Percentiles rank a stretch among this genome's conserved stretches.
These are phyloP conservation scores for Pythium dissimile DNA, from an alignment of 352 stramenopile species.

Conservation along the genomic window DNA sequence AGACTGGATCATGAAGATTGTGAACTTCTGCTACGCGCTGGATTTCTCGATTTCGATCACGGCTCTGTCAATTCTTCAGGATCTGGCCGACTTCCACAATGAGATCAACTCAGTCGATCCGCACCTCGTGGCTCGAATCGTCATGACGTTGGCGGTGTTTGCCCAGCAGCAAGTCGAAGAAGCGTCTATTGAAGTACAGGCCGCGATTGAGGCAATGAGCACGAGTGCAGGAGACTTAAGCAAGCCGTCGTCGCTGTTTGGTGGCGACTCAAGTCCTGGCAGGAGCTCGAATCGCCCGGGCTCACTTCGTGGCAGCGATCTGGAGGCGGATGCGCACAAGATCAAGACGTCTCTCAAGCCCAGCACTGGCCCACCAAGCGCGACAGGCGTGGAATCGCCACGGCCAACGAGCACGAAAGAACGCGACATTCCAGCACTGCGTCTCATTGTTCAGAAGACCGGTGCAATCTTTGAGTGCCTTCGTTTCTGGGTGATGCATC, in stretches of 20 bases:
- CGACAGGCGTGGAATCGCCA: background rate
- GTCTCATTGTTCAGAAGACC: slow-evolving; percentile 80
- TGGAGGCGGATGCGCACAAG: slow-evolving; percentile 58
- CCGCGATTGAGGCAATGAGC: slow-evolving; percentile 57
- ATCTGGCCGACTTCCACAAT: slow-evolving; percentile 72
- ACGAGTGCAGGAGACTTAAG: background rate
- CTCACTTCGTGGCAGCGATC: slow-evolving; percentile 15
- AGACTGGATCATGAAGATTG: slow-evolving; percentile 77
- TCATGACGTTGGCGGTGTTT: slow-evolving; percentile 85
- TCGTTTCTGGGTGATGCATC: slow-evolving; percentile 83
- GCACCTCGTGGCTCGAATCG: slow-evolving; percentile 68
- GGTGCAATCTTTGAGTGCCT: slow-evolving; percentile 84
- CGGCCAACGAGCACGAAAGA: slow-evolving; percentile 24
- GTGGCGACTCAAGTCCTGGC: slow-evolving; percentile 6
- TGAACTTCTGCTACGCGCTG: slow-evolving; percentile 72
- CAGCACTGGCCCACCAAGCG: slow-evolving; percentile 2
- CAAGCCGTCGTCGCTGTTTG: slow-evolving; percentile 20
- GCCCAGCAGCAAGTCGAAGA: slow-evolving; percentile 87
- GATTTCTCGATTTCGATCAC: slow-evolving; percentile 80
- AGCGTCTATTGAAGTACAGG: slow-evolving; percentile 82
- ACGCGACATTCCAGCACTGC: slow-evolving; percentile 64
- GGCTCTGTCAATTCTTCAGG: slow-evolving; percentile 72
- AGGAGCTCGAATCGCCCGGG: slow-evolving; percentile 3
- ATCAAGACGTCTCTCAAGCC: slow-evolving; percentile 58
- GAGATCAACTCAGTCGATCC: slow-evolving; percentile 68